Base-by-base conservation (phyloP, 257 asterid genomes). In the Buddleja alternifolia region DNA sequence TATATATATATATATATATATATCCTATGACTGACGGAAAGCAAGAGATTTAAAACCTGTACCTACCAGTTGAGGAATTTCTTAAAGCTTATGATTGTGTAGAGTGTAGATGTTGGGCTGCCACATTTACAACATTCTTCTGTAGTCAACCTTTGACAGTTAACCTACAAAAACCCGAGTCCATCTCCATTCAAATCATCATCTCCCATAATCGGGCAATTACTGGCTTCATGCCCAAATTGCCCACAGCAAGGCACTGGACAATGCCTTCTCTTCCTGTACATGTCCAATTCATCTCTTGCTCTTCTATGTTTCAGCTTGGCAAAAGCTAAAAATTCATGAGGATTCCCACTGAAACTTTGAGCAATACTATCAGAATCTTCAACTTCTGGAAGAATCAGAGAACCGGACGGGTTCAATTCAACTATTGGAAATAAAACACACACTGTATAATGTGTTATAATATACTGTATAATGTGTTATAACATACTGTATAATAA, bases 301-400 rank as follows among this genome's bases (percentile, higher is more conserved):
- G 69, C 57, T 68, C 75, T 69, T 75, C 80, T 58, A 48, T 78
- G 84, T 61, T 78, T 76, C 72, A 77, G 47, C 84, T 80, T 82
- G 56, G 70, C 64, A 52, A 75, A 69, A 40, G 74, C 63, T 23
- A 77, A 56, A 71, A 74, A 77, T 4, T 73, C 84, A 0, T 73
- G 67, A 29, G 74, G 66, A 55, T 81, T 68, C 17, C 67, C 74
- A 6, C 67, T 71, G 63, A 76, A 82, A 50, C 76, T 84, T 45
- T 82, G 88, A 32, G 80, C 81, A 24, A 84, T 76, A 11, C 90
- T 59, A 36, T 78, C 82, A 58, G 87, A 82, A 64, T 84, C 90
- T 70, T 80, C 94, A 24, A 86, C 88, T 36, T 78, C 86, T 14
- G 81, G 85, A 58, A 82, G 78, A 29, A 82, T 58, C 19, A 82